Evolutionary conservation across 441 rosid genomes (phyloP), one percentile per base, ranked within the genome.

Genomic region (Populus trichocarpa): DNA sequence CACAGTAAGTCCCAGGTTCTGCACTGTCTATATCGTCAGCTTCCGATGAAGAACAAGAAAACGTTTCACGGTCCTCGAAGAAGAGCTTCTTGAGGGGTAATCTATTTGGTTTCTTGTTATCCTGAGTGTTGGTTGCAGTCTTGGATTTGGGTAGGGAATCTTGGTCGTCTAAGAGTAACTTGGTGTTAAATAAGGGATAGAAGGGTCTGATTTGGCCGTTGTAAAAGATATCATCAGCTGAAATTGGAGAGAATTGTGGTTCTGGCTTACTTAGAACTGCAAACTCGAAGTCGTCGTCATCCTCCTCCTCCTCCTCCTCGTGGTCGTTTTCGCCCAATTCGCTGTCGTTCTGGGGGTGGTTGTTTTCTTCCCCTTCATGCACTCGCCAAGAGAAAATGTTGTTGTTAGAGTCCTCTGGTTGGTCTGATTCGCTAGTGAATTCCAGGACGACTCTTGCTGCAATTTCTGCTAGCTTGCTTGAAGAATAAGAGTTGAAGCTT

Each of bases 161-260:
- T 2, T 64, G 50, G 6, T 64, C 72, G 42, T 61, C 40, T 6
- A 70, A 53, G 3, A 88, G 70, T 80, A 85, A 75, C 50, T 35
- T 70, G 8, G 83, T 70, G 81, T 78, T 65, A 75, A 90, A 89
- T 25, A 87, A 67, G 4, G 87, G 91, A 35, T 88, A 89, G 23
- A 75, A 20, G 23, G 98, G 98, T 69, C 88, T 88, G 67, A 94
- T 94, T 80, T 89, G 91, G 40, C 98, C 98, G 84, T 92, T 89
- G 64, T 65, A 87, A 90, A 94, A 92, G 82, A 94, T 90, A 73
- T 94, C 94, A 66, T 91, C 98, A 3, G 98, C 98, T 0, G 95
- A 71, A 6, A 89, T 80, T 13, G 94, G 84, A 1, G 88, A 82
- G 80, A 67, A 6, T 63, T 85, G 69, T 0, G 75, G 78, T 22